phyloP scores from a whole-genome alignment of 768 basidiomycete species.

The Kwoniella dendrophila region DNA sequence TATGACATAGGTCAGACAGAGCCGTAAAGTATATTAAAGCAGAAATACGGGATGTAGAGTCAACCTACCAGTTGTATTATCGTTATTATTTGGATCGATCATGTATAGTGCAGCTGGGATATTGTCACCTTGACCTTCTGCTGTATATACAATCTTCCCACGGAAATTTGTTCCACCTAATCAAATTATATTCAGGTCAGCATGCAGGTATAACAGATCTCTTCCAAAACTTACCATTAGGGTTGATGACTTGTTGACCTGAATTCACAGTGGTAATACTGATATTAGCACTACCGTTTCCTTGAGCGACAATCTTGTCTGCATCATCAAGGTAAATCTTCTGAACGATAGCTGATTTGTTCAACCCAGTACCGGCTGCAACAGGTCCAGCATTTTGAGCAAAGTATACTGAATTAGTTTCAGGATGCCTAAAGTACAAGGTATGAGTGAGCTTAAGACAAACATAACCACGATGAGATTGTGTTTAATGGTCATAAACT shows the following conservation, averaged over 20 bases:
- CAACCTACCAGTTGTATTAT: slow-evolving; percentile 63
- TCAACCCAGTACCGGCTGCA: slow-evolving; percentile 66
- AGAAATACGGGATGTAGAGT: neutral
- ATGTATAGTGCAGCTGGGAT: slow-evolving; percentile 67
- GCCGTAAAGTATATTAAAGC: neutral
- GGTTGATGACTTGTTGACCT: slow-evolving; percentile 20
- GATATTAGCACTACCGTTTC: slow-evolving; percentile 59
- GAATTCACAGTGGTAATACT: slow-evolving; percentile 23
- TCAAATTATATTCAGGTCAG: slow-evolving; percentile 58
- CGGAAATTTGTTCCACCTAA: slow-evolving; percentile 61
- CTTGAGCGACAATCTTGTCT: slow-evolving; percentile 58
- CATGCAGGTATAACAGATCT: neutral
- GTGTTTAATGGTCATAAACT: neutral
- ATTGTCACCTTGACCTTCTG: slow-evolving; percentile 65
- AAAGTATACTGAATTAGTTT: slow-evolving; percentile 73
- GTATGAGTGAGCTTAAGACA: neutral
- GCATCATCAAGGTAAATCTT: slow-evolving; percentile 68
- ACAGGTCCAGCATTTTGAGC: slow-evolving; percentile 69
- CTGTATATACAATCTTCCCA: slow-evolving; percentile 65
- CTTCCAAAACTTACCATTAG: slow-evolving; percentile 61
- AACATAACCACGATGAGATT: too few relatives aligned
- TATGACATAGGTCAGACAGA: slow-evolving; percentile 2
- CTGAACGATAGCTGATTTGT: slow-evolving; percentile 67
- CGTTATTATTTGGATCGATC: slow-evolving; percentile 67
- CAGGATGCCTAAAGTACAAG: slow-evolving; percentile 57